Evolutionary conservation across 331 rosid species (phyloP), one percentile per base, ranked within the genome.

Genomic region (Rosa hybrid): DNA sequence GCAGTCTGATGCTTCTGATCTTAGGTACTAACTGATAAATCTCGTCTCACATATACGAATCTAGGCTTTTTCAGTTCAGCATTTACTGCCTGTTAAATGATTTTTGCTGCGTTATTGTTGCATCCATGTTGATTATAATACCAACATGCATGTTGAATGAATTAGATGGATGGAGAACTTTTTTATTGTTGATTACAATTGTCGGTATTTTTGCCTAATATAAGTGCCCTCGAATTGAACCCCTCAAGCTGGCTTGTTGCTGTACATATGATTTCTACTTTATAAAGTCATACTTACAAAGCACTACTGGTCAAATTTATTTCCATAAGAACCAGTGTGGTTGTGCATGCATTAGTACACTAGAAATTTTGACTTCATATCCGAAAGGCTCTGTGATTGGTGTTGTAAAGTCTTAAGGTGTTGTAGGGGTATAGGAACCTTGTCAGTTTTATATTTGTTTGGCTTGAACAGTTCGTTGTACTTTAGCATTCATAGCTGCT

Each of bases 1-100:
- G 54, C 88, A 95, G 79, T 83, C 99, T 71, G 97, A 93, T 85
- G 91, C 85, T 80, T 95, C 98, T 41, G 97, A 82, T 78, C 97
- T 95, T 77, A 90, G 96, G 99, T 95, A 82, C 65, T 82, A 53
- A 75, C 82, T 81, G 56, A 82, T 67, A 51, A 82, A n/a, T 83
- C 51, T 56, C 4, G 45, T 49, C 44, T 16, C 13, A 25, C 25
- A 12, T 45, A 74, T 74, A 38, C 39, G 30, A 48, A 3, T 50
- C 30, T 8, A n/a, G 34, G 0, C 50, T n/a, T 46, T 17, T 63
- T 45, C 30, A 44, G 45, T 76, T 62, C 48, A 13, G 12, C 27
- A 27, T 45, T 9, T 63, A 62, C 39, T 38, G 12, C 46, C 7
- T 46, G 7, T 63, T 16, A 39, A 44, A 60, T 44, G 57, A 60